Evolutionary conservation across 208 protist genomes (phyloP).

Genomic region (Leishmania tropica): DNA sequence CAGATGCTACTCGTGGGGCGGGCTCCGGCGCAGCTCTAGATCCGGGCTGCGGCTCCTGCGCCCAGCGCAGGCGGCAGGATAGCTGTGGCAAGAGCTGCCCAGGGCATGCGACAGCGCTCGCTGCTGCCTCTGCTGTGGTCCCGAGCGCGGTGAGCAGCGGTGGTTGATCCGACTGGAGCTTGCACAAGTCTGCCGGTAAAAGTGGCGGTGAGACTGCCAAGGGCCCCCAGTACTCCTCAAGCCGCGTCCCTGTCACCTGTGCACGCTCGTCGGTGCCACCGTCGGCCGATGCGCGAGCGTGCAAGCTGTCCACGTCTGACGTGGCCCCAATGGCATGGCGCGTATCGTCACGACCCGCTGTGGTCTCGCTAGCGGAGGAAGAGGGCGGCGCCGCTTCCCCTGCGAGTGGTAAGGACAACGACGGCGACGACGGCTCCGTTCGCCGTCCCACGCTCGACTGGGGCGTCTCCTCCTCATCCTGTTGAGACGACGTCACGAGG

Average conservation of each 20-base stretch:
- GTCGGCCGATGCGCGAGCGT: neutral
- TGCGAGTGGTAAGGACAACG: neutral
- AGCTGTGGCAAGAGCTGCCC: constrained; percentile 2
- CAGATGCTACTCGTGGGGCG: neutral
- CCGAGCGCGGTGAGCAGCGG: constrained; percentile 2
- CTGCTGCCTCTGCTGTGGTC: neutral
- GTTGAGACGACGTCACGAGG: neutral
- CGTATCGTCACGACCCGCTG: neutral
- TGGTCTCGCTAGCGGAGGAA: neutral
- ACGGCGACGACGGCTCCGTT: neutral
- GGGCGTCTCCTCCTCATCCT: neutral
- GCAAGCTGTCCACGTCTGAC: neutral
- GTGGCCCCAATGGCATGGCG: neutral
- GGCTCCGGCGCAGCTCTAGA: neutral
- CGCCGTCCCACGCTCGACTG: constrained; percentile 7
- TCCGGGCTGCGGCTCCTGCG: constrained; percentile 15
- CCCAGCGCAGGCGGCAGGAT: constrained; percentile 22
- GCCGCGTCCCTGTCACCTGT: neutral
- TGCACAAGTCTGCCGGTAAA: constrained; percentile 12
- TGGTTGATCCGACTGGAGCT: neutral
- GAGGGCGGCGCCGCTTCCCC: neutral
- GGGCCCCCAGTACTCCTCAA: constrained; percentile 27
- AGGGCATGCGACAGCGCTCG: neutral
- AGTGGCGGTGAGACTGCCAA: constrained; percentile 21
- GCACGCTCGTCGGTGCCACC: neutral